phyloP scores from a whole-genome alignment of 1,284 basidiomycete species.

The Fistulinella staudtii region DNA sequence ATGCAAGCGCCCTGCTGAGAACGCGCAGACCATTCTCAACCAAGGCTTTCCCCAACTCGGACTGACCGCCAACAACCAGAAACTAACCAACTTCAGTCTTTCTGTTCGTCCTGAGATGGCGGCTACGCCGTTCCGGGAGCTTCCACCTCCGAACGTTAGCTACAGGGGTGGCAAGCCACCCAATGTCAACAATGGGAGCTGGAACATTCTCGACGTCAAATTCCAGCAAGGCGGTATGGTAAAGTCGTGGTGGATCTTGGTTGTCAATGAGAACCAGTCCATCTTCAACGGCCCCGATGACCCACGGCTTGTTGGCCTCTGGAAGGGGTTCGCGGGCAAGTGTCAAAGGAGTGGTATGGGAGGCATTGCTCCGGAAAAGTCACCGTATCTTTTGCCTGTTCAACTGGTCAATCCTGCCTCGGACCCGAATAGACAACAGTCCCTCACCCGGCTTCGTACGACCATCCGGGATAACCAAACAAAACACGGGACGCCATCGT shows the following conservation, averaged over 20 bases:
- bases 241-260: slow-evolving; percentile 54
- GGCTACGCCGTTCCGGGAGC: slow-evolving; percentile 56
- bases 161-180: slow-evolving; percentile 46
- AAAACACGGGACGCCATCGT: too few species aligned
- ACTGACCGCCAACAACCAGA: slow-evolving; percentile 35
- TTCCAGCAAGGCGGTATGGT: slow-evolving; percentile 53
- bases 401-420: slow-evolving; percentile 23
- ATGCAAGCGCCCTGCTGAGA: slow-evolving; percentile 54
- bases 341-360: slow-evolving; percentile 60
- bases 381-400: too few species aligned
- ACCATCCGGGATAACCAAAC: too few species aligned
- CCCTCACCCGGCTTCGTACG: slow-evolving; percentile 28
- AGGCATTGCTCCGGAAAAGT: slow-evolving; percentile 12
- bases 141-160: slow-evolving; percentile 51
- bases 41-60: slow-evolving; percentile 57
- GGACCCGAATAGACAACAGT: slow-evolving; percentile 4
- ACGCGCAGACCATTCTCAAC: slow-evolving; percentile 53
- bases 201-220: slow-evolving; percentile 69
- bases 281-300: slow-evolving; percentile 43
- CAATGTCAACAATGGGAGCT: slow-evolving; percentile 53
- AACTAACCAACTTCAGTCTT: slow-evolving; percentile 51
- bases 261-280: slow-evolving; percentile 37
- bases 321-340: slow-evolving; percentile 52
- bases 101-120: slow-evolving; percentile 53
- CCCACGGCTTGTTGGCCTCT: slow-evolving; percentile 37